Evolutionary conservation across 768 basidiomycete genomes (phyloP).

Genomic region (Fistulinella prunicolor): DNA sequence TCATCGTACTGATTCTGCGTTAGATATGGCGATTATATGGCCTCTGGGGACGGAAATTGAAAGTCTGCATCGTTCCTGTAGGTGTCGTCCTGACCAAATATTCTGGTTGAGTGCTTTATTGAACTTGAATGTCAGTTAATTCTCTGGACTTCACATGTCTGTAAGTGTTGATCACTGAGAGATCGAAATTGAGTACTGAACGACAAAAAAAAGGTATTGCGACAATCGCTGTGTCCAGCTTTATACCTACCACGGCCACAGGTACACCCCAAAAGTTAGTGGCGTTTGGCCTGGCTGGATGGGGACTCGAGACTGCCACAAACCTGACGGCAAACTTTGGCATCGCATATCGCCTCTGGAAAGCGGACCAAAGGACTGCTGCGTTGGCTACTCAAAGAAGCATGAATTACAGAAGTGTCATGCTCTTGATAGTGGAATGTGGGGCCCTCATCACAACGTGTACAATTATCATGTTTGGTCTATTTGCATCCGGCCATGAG

Average conservation of each 20-base stretch:
- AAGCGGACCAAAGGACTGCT: constrained; percentile 1
- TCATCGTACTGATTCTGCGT: not conserved
- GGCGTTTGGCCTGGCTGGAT: constrained; percentile 13
- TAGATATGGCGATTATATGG: constrained; percentile 25
- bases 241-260: constrained; percentile 10
- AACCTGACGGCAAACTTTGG: constrained; percentile 17
- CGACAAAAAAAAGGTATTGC: constrained; percentile 6
- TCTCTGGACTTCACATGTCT: constrained; percentile 15
- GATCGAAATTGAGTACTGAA: not conserved
- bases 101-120: not conserved
- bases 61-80: constrained; percentile 15
- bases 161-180: constrained; percentile 9
- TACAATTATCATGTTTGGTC: constrained; percentile 18
- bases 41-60: constrained; percentile 11
- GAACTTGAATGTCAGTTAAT: constrained; percentile 7
- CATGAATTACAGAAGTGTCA: constrained; percentile 10
- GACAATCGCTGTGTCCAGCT: constrained; percentile 16
- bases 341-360: constrained; percentile 20
- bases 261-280: not conserved
- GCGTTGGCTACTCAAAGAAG: constrained; percentile 3
- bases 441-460: constrained; percentile 21
- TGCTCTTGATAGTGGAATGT: constrained; percentile 18
- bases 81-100: not conserved
- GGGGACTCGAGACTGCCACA: constrained; percentile 17
- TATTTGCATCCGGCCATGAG: constrained; percentile 12